Evolutionary conservation across 2,329 filamentous ascomycete genomes (phyloP).

Genomic region (Trichoderma brevicompactum): DNA sequence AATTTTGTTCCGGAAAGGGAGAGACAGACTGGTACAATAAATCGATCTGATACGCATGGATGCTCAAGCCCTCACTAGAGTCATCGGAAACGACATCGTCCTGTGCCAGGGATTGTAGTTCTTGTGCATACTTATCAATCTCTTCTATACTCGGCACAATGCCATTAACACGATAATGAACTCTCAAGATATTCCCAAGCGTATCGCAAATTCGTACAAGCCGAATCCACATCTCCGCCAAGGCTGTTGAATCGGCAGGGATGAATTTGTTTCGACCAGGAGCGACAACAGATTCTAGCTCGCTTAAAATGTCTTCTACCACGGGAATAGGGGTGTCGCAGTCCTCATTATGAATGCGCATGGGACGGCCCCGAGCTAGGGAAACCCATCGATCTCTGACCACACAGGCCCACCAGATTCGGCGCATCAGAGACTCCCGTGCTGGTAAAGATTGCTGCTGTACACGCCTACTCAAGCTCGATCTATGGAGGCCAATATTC

Average conservation of each 20-base stretch:
- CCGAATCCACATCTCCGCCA: conserved; percentile 19
- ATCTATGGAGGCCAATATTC: conserved; percentile 11
- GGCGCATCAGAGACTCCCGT: conserved; percentile 13
- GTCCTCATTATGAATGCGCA: conserved; percentile 14
- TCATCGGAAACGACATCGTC: background rate
- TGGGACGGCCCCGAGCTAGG: conserved; percentile 12
- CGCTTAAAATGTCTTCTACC: conserved; percentile 1
- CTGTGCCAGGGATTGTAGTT: conserved; percentile 6
- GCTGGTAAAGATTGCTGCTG: background rate
- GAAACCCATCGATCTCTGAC: conserved; percentile 21
- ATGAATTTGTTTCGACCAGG: background rate
- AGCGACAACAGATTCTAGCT: conserved; percentile 1
- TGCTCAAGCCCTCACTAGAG: background rate
- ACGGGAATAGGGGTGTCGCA: conserved; percentile 12
- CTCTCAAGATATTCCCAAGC: conserved; percentile 3
- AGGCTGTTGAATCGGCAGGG: background rate
- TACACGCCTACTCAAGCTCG: background rate
- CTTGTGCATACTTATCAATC: conserved; percentile 7
- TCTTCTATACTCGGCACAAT: background rate
- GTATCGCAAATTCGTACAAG: conserved; percentile 16
- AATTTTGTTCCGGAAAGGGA: background rate
- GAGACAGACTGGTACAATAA: background rate
- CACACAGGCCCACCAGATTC: conserved; percentile 19
- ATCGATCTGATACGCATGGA: conserved; percentile 6
- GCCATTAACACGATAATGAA: conserved; percentile 10